A percentile compares a stretch with the other conserved stretches of the same genome.
phyloP scores from a whole-genome alignment of 164 flowering plant species.

The Umbilicus rupestris region DNA sequence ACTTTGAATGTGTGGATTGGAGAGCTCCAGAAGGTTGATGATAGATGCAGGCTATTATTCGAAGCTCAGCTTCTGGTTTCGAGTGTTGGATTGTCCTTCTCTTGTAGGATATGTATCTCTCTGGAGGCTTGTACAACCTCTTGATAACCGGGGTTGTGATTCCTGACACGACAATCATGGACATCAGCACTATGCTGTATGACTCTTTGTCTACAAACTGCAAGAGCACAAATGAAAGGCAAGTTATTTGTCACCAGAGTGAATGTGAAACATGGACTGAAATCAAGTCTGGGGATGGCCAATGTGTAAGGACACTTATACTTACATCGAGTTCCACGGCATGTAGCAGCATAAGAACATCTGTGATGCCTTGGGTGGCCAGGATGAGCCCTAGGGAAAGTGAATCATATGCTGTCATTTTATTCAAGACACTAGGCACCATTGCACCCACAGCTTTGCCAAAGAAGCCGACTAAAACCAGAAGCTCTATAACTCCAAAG shows the following conservation, averaged over 20 bases:
- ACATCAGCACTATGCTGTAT: background rate
- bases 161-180: background rate
- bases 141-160: background rate
- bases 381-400: background rate
- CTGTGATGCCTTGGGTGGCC: conserved; percentile 3
- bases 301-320: background rate
- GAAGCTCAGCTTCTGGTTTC: conserved; percentile 4
- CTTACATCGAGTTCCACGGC: background rate
- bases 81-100: conserved; percentile 8
- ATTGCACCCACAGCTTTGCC: background rate
- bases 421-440: conserved; percentile 3
- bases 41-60: conserved; percentile 9
- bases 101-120: background rate
- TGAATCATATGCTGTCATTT: background rate
- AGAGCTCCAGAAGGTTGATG: conserved; percentile 11
- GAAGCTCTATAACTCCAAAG: background rate
- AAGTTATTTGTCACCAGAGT: background rate
- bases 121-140: conserved; percentile 6
- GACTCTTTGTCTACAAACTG: background rate
- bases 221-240: background rate
- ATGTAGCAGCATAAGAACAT: background rate
- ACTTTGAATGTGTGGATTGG: background rate
- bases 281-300: background rate
- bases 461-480: background rate
- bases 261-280: background rate